Evolutionary conservation across 345 rosid genomes (phyloP).

Genomic region (Microthlaspi erraticum): DNA sequence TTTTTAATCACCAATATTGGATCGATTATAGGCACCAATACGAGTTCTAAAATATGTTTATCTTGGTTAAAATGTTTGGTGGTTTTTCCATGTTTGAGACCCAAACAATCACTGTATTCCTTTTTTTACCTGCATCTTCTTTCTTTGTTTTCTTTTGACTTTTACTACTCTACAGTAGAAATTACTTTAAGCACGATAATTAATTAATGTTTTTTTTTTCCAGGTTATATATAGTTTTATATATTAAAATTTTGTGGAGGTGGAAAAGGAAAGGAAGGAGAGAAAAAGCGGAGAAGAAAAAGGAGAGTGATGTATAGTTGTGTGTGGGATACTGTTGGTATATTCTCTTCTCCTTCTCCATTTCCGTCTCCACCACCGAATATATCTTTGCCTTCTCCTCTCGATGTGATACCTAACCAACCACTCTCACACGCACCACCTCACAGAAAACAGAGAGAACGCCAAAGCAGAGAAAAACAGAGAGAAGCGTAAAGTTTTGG

Average conservation of each 20-base stretch:
- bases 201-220: background rate
- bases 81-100: too few species aligned
- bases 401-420: conserved; percentile 36
- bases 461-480: background rate
- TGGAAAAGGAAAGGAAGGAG: conserved; percentile 29
- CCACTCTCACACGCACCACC: conserved; percentile 12
- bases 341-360: conserved; percentile 51
- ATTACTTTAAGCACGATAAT: background rate
- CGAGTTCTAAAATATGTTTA: too few species aligned
- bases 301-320: conserved; percentile 36
- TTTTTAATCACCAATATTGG: too few species aligned
- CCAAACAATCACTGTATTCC: too few species aligned
- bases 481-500: background rate
- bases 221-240: background rate
- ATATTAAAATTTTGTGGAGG: too few species aligned
- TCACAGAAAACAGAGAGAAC: background rate
- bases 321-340: conserved; percentile 57
- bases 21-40: too few species aligned
- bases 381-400: conserved; percentile 19
- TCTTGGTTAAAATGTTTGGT: too few species aligned
- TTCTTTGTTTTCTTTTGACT: too few species aligned
- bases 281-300: conserved; percentile 26
- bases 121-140: too few species aligned
- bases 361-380: conserved; percentile 20
- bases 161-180: too few species aligned